These are phyloP conservation scores for Pythium myriotylum DNA, from an alignment of 352 stramenopile genomes.

Conservation along the genomic window DNA sequence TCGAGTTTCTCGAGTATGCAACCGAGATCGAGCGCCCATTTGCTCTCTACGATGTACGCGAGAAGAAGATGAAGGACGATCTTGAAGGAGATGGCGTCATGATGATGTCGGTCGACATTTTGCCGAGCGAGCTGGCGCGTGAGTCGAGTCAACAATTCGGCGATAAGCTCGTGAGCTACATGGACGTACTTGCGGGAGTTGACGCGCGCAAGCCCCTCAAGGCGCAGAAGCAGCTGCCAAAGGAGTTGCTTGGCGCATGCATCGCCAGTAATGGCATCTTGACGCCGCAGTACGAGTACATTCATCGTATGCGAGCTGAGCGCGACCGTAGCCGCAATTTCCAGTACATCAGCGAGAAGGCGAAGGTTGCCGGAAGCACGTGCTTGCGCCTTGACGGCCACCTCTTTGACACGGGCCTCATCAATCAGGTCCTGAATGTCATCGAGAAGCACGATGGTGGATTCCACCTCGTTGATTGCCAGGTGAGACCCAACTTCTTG, in stretches of 20 bases:
- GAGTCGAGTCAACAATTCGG: slow-evolving; percentile 96
- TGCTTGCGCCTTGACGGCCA: slow-evolving; percentile 90
- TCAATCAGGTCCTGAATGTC: slow-evolving; percentile 95
- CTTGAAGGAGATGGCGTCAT: slow-evolving; percentile 83
- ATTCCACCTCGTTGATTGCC: slow-evolving; percentile 92
- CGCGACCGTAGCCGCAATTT: slow-evolving; percentile 71
- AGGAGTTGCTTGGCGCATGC: slow-evolving; percentile 86
- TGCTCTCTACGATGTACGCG: slow-evolving; percentile 87
- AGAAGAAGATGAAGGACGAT: slow-evolving; percentile 69
- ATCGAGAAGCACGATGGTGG: slow-evolving; percentile 89
- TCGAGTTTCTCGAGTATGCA: slow-evolving; percentile 93
- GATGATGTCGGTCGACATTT: slow-evolving; percentile 95
- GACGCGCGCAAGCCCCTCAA: slow-evolving; percentile 58
- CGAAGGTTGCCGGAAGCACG: slow-evolving; percentile 74
- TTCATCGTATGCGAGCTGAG: slow-evolving; percentile 89
- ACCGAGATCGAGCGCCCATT: slow-evolving; percentile 96
- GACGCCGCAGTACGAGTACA: slow-evolving; percentile 91
- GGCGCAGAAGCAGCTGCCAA: slow-evolving; percentile 60
- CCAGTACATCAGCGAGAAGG: slow-evolving; percentile 67
- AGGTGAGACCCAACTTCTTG: slow-evolving; percentile 84
- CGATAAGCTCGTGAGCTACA: slow-evolving; percentile 89
- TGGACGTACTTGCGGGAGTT: slow-evolving; percentile 58
- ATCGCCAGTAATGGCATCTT: slow-evolving; percentile 90
- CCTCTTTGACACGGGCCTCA: slow-evolving; percentile 96
- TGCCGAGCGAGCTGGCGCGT: slow-evolving; percentile 93